Evolutionary conservation across 2,329 filamentous ascomycete species (phyloP), one percentile per base, ranked within the genome.

Genomic region (Cercospora nicotianae): DNA sequence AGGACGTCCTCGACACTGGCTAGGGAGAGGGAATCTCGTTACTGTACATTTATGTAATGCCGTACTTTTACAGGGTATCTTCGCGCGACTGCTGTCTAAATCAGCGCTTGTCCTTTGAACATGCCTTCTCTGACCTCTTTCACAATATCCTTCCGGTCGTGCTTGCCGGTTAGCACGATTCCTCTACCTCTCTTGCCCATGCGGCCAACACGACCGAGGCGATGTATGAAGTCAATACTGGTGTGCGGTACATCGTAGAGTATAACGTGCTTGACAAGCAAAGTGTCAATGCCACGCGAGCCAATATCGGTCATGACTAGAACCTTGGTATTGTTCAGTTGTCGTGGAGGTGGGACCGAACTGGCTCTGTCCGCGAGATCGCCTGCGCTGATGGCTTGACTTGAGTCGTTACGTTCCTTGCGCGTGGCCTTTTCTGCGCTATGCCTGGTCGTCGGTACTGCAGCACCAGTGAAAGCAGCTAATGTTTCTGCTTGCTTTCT

Each of bases 201-300:
- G 36, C 95, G 87, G 0, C 95, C 95, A 1, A 95, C 93, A 66
- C 95, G 87, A 16, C 95, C 95, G 4, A 98, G 87, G 16, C 96
- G 90, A 80, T 99, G 96, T 76, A 99, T 97, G 76, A 99, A 99
- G 80, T 99, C 96, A 68, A 99, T 96, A 0, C 93, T 96, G 0
- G 92, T 96, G 77, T 98, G 94, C 4, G 95, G 95, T n/a, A 99
- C 94, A 78, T 99, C 93, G 79, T 97, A 98, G 28, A 99, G 82
- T 64, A 99, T 90, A 63, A 99, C 95, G 73, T 96, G 92, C 66
- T 92, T 87, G 18, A 98, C 94, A 18, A 92, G 91, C 31, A 97
- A 81, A 0, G 95, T 99, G 79, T 99, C 95, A 74, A 99, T 97
- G 70, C 95, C 95, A 73, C 95, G 84, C 5, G 93, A 97, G 4